Base-by-base conservation (phyloP, 306 rosid genomes). In the Bauhinia variegata region DNA sequence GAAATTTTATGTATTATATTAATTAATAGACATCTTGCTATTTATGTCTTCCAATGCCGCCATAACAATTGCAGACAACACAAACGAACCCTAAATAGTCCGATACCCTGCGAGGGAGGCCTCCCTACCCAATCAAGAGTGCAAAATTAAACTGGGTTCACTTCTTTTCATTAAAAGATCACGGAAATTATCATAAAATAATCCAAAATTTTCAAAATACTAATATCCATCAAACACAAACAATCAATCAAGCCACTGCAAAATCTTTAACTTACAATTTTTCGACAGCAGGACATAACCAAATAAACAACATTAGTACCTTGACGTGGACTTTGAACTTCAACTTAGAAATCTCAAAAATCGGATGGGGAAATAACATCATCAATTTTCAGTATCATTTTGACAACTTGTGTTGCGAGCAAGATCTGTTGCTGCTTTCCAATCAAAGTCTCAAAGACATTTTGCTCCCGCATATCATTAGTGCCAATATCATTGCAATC, bases 391-490 rank as follows among this genome's bases (percentile, higher is more conserved):
- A 95, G 68, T 67, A 95, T 95, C 99, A 95, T 91, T 83, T 95
- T 91, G 46, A 95, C 97, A 13, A 95, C 99, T 79, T 95, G 99
- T 19, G 99, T 95, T 7, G 97, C 99, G 5, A 95, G 84, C 62
- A 88, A 83, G 76, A 91, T 57, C 77, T 91, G 99, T 70, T 95
- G 99, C 82, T 91, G 91, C 88, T 95, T 95, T 62, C 99, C 99
- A 2, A 91, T 95, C 72, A 95, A 72, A 19, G 97, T 85, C 84
- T 95, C 99, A 0, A 91, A 90, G 51, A 95, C 97, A 61, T 83
- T 69, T 82, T 95, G 96, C 85, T 90, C 91, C 2, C 89, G 66
- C 99, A 95, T 95, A 80, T 95, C 96, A 55, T 86, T 90, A 3
- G 99, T 95, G 77, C 97, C 99, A 7, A 79, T 51, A 60, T 90